Conservation (phyloP, 2,329 filamentous ascomycete species). For the Hymenoscyphus repandus region DNA sequence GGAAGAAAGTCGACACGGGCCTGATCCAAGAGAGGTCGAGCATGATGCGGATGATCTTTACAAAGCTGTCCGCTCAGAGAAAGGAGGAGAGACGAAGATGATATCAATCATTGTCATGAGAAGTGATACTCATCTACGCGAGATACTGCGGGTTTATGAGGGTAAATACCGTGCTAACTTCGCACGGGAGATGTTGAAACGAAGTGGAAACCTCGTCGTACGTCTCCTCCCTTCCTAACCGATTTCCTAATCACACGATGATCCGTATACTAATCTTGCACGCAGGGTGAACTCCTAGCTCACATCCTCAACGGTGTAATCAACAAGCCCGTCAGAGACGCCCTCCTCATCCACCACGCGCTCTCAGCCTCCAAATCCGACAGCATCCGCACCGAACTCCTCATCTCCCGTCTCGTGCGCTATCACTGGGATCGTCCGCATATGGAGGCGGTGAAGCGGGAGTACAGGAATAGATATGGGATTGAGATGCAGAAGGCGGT, state of each 20-base stretch:
- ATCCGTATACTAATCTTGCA: not conserved
- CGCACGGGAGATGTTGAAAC: conserved; percentile 77
- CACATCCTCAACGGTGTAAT: conserved; percentile 96
- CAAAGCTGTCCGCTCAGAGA: conserved; percentile 61
- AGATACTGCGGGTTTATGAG: conserved; percentile 75
- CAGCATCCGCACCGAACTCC: conserved; percentile 70
- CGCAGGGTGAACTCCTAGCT: conserved; percentile 83
- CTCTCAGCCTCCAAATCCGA: conserved; percentile 65
- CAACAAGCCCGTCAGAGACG: conserved; percentile 90
- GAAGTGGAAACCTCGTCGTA: conserved; percentile 89
- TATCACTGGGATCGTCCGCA: conserved; percentile 90
- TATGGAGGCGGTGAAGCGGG: conserved; percentile 70
- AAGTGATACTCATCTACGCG: conserved; percentile 75
- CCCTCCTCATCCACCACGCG: conserved; percentile 84
- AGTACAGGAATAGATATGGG: conserved; percentile 74
- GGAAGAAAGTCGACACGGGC: conserved; percentile 52
- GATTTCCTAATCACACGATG: not conserved
- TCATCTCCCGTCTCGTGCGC: conserved; percentile 81
- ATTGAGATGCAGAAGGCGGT: conserved; percentile 72
- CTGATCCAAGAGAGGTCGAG: conserved; percentile 47
- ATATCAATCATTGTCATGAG: conserved; percentile 76
- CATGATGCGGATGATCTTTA: conserved; percentile 71
- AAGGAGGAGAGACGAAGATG: conserved; percentile 84
- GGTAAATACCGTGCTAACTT: conserved; percentile 72
- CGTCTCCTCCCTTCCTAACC: conserved; percentile 36